These are phyloP conservation scores for Colletotrichum lentis DNA, from an alignment of 2,329 filamentous ascomycete genomes.

Conservation along the genomic window DNA sequence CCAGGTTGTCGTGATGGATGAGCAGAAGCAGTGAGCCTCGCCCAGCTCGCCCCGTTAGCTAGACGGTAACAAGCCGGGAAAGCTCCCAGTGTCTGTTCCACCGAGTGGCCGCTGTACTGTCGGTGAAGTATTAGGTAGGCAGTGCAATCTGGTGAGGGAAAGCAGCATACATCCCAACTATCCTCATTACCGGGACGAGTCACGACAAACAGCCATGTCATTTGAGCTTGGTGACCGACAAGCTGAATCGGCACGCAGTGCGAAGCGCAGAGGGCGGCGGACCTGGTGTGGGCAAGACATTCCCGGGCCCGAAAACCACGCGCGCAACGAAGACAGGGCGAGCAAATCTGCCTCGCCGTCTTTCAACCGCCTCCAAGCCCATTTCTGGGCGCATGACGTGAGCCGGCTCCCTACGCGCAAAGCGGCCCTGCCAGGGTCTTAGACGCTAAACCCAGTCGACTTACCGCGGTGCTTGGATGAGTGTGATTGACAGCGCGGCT, in stretches of 20 bases:
- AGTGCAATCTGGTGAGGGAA: not conserved
- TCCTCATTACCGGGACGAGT: not conserved
- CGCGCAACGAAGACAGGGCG: conserved; percentile 4
- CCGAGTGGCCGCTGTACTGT: too few relatives aligned
- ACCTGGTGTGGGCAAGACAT: not conserved
- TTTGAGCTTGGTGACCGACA: not conserved
- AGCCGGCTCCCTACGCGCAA: not conserved
- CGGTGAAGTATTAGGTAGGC: too few relatives aligned
- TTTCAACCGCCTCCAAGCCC: not conserved
- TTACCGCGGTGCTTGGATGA: not conserved
- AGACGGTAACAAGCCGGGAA: too few relatives aligned
- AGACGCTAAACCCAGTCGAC: conserved; percentile 19
- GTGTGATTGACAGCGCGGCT: not conserved
- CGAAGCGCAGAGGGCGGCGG: conserved; percentile 2
- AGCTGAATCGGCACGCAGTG: not conserved
- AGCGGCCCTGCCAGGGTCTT: not conserved
- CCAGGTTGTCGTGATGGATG: too few relatives aligned
- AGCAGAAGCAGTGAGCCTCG: too few relatives aligned
- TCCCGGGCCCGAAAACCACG: not conserved
- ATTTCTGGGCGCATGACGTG: not conserved
- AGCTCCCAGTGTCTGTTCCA: too few relatives aligned
- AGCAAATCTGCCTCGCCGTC: conserved; percentile 21
- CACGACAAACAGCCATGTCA: not conserved
- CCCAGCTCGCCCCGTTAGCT: too few relatives aligned
- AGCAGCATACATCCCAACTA: too few relatives aligned